A percentile compares a stretch with the other conserved stretches of the same genome.
phyloP scores from a whole-genome alignment of 2,329 filamentous ascomycete species.

The Epichloe brachyelytri region DNA sequence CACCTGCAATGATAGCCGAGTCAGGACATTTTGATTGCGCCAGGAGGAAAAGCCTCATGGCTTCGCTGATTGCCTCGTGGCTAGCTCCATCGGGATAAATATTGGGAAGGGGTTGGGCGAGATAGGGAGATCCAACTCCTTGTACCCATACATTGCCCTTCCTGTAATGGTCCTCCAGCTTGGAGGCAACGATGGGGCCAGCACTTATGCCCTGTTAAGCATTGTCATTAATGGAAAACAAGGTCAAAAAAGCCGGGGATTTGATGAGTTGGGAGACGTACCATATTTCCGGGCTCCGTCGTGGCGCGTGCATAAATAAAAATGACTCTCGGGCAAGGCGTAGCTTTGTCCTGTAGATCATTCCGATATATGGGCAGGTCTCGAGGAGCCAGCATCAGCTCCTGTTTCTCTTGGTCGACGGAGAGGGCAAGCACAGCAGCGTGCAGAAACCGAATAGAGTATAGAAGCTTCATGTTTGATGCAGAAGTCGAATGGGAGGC shows the following conservation, averaged over 20 bases:
- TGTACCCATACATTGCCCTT: not conserved
- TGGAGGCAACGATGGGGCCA: not conserved
- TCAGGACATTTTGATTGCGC: not conserved
- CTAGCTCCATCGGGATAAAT: not conserved
- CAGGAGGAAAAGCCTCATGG: not conserved
- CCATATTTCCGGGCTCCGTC: not conserved
- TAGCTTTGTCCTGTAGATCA: not conserved
- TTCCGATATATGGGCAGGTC: not conserved
- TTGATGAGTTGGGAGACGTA: not conserved
- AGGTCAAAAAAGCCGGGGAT: too few relatives aligned
- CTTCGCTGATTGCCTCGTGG: not conserved
- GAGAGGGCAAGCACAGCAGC: not conserved
- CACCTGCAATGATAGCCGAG: not conserved
- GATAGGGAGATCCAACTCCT: not conserved
- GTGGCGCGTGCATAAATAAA: not conserved
- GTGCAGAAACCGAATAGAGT: not conserved
- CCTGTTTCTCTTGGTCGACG: not conserved
- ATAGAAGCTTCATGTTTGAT: not conserved
- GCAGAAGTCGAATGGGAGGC: too few relatives aligned
- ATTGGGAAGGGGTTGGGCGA: not conserved
- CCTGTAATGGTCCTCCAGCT: not conserved
- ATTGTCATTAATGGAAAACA: not conserved
- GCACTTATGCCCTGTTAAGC: not conserved
- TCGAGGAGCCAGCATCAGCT: not conserved
- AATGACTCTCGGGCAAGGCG: not conserved